Evolutionary conservation across 768 basidiomycete genomes (phyloP).

Genomic region (Tubosaeta sp.): DNA sequence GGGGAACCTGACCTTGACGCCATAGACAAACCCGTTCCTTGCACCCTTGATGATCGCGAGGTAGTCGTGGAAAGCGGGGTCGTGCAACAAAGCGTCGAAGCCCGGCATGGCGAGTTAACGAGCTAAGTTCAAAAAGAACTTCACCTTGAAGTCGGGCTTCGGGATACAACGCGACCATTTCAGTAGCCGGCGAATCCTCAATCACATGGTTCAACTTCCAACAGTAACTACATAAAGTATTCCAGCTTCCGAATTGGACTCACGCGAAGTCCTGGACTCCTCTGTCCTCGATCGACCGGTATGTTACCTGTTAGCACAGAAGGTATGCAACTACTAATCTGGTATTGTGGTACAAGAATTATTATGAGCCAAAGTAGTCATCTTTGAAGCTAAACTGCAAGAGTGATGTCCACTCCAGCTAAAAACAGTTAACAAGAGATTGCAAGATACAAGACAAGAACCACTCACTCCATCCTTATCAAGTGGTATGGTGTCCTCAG

Average conservation of each 20-base stretch:
- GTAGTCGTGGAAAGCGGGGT: slow-evolving; percentile 84
- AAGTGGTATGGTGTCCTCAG: slow-evolving; percentile 24
- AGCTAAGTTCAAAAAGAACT: not conserved
- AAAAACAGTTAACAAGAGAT: not conserved
- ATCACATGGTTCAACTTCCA: slow-evolving; percentile 26
- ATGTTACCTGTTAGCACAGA: not conserved
- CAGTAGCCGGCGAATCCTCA: not conserved
- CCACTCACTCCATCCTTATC: slow-evolving; percentile 45
- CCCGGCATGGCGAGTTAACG: slow-evolving; percentile 19
- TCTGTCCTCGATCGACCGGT: not conserved
- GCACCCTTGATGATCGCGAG: slow-evolving; percentile 94
- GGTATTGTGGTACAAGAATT: not conserved
- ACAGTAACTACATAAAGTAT: not conserved
- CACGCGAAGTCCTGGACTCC: too few relatives aligned
- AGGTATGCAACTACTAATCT: not conserved
- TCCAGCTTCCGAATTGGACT: too few relatives aligned
- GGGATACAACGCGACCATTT: not conserved
- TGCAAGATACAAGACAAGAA: not conserved
- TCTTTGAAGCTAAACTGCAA: slow-evolving; percentile 56
- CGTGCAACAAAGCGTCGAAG: slow-evolving; percentile 29
- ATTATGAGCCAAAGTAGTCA: slow-evolving; percentile 38
- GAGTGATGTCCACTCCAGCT: slow-evolving; percentile 57
- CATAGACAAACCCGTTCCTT: slow-evolving; percentile 85
- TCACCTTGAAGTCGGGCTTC: not conserved
- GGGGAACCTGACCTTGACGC: slow-evolving; percentile 88